Base-by-base conservation (phyloP, 2,329 filamentous ascomycete species). In the Tolypocladium capitatum region DNA sequence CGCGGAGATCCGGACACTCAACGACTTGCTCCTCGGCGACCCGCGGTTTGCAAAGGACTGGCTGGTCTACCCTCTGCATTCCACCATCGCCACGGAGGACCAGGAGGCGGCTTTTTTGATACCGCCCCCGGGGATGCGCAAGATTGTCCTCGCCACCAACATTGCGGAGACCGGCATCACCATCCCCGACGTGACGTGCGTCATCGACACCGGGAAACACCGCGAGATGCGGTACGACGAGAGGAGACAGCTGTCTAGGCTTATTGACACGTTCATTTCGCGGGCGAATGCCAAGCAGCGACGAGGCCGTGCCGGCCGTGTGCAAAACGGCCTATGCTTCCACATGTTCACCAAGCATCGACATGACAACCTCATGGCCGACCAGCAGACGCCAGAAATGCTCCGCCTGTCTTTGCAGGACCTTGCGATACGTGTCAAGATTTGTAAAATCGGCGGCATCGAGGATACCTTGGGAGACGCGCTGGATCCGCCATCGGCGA, bases 161-260 rank as follows among this genome's bases (percentile, higher is more conserved):
- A 98, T 98, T 63, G 92, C 92, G 5, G 92, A 98, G 64, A 98
- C 92, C 1, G 92, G 92, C 70, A 95, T 98, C 60, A 98, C 92
- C 0, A 98, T 98, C 54, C 92, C 92, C 1, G 92, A 98, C 61
- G 87, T 98, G 30, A 97, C 92, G 0, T 95, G 90, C 57, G 92
- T 98, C 42, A 85, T 98, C 49, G 92, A 98, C 63, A 90, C 89
- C 1, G 92, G 92, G 48, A 97, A 95, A 65, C 91, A 97, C 65
- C 89, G 94, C 55, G 91, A 95, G 65, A 96, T 96, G 91, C 76
- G 91, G 28, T 97, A 94, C 57, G 91, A 98, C 60, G 92, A 98
- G 68, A 80, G 86, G 48, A 78, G 89, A 48, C 92, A 98, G 60
- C 73, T 98, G 32, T 97, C 91, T 1, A 79, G 87, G 21, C 75